Evolutionary conservation across 164 flowering plant genomes (phyloP).

Genomic region (Sextonia rubra): DNA sequence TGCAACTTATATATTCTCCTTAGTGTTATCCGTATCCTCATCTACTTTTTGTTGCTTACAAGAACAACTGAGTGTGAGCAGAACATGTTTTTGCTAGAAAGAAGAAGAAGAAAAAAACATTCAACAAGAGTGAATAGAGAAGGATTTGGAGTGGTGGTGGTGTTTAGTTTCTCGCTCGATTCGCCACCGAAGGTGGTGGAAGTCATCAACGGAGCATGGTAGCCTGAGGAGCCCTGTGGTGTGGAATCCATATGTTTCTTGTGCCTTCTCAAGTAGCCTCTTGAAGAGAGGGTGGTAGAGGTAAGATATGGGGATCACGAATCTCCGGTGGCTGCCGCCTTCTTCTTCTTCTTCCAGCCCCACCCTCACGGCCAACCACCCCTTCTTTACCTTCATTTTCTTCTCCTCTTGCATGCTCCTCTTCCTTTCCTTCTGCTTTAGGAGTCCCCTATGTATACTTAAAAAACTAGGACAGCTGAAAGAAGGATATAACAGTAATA

Average conservation of each 20-base stretch:
- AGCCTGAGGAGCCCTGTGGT: conserved; percentile 44
- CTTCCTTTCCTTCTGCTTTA: neutral
- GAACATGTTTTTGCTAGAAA: neutral
- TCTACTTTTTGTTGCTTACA: no score
- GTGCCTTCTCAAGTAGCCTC: conserved; percentile 43
- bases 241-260: conserved; percentile 53
- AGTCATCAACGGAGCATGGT: conserved; percentile 60
- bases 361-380: conserved; percentile 38
- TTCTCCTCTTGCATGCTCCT: conserved; percentile 8
- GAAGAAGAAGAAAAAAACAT: neutral
- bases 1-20: no score
- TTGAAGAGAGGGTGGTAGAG: conserved; percentile 52
- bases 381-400: conserved; percentile 42
- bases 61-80: no score
- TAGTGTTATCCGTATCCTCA: no score
- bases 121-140: neutral
- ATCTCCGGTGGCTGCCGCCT: conserved; percentile 25
- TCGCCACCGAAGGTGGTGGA: conserved; percentile 47
- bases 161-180: conserved; percentile 24
- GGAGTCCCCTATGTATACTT: neutral
- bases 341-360: conserved; percentile 35
- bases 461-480: neutral
- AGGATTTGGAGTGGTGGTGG: neutral
- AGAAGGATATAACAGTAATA: neutral
- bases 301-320: conserved; percentile 52